phyloP scores from a whole-genome alignment of 2,329 filamentous ascomycete species.

The Fusarium subglutinans region DNA sequence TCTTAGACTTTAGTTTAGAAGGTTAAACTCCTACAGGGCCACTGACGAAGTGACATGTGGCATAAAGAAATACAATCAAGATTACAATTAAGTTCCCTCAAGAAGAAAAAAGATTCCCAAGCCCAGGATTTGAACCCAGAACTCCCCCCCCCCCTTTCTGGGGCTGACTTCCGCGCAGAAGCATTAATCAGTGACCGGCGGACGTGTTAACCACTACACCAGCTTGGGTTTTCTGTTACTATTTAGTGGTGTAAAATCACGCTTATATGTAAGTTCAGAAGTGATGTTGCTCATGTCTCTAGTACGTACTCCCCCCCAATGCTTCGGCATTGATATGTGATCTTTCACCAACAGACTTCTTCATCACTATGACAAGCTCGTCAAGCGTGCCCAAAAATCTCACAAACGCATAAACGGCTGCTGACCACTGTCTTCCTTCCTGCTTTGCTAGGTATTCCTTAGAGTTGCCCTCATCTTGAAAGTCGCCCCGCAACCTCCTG shows the following conservation, averaged over 20 bases:
- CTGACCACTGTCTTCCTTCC: constrained; percentile 15
- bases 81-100: neutral
- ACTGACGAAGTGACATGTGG: neutral
- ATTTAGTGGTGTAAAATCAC: neutral
- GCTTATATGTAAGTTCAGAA: too few relatives aligned
- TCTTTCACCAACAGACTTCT: constrained; percentile 15
- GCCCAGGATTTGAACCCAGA: neutral
- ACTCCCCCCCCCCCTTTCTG: neutral
- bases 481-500: constrained; percentile 7
- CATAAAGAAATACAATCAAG: neutral
- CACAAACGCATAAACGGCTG: constrained; percentile 16
- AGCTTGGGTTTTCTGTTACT: neutral
- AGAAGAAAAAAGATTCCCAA: neutral
- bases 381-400: constrained; percentile 10
- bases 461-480: constrained; percentile 6
- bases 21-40: neutral
- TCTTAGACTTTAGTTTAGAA: neutral
- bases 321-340: constrained; percentile 10
- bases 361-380: constrained; percentile 9
- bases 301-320: constrained; percentile 6
- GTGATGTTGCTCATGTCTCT: neutral
- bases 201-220: neutral
- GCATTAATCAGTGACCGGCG: neutral
- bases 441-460: neutral
- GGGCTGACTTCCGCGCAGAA: neutral